Conservation (phyloP, 257 asterid species). For the Gentiana dahurica region DNA sequence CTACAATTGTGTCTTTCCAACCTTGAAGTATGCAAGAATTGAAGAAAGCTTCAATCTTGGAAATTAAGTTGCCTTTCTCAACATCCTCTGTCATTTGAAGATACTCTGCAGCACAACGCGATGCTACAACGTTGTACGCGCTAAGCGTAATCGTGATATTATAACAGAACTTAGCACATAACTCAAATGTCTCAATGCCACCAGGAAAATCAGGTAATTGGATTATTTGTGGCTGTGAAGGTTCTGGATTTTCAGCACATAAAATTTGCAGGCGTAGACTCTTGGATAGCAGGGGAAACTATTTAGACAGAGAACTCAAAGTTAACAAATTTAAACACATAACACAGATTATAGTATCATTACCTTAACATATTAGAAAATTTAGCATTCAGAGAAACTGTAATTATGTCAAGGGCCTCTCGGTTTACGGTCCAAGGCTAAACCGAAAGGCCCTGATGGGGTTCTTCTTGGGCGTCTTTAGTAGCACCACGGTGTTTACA, state of each 20-base stretch:
- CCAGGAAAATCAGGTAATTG: conserved; percentile 64
- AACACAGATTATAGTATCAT: neutral
- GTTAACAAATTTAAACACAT: neutral
- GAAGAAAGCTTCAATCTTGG: conserved; percentile 59
- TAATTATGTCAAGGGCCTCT: neutral
- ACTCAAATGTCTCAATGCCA: conserved; percentile 65
- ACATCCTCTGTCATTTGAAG: conserved; percentile 64
- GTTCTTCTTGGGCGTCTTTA: neutral
- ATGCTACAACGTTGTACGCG: conserved; percentile 51
- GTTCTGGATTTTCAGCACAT: conserved; percentile 57
- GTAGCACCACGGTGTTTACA: no score
- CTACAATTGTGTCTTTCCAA: conserved; percentile 58
- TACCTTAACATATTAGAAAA: no score
- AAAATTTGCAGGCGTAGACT: conserved; percentile 32
- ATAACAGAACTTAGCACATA: conserved; percentile 71
- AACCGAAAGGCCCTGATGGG: neutral
- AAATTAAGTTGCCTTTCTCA: conserved; percentile 47
- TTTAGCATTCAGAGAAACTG: no score
- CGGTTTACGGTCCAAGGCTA: neutral
- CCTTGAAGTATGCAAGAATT: conserved; percentile 61
- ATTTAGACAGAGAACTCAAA: conserved; percentile 13
- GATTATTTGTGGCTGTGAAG: conserved; percentile 34
- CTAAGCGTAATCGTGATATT: conserved; percentile 66
- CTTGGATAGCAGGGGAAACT: no score
- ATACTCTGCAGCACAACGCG: conserved; percentile 61